A percentile compares a stretch with the other conserved stretches of the same genome.
Conservation (phyloP, 164 flowering plant genomes). For the Vitis cinerea region DNA sequence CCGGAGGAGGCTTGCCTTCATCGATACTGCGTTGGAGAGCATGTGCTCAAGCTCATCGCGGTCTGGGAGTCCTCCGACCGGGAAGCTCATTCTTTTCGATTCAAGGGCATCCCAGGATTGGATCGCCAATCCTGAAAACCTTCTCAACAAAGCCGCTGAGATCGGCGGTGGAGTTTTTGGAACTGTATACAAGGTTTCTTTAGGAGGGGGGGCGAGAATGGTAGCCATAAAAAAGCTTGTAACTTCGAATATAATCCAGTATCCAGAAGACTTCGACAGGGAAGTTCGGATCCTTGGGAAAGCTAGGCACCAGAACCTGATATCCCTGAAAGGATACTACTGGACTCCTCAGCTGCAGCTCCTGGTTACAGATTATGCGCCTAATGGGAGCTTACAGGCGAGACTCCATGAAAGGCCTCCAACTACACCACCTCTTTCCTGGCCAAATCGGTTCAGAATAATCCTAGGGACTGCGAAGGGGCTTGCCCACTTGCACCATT, state of each 20-base stretch:
- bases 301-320: conserved; percentile 77
- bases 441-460: conserved; percentile 72
- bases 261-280: conserved; percentile 81
- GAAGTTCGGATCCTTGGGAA: conserved; percentile 74
- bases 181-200: conserved; percentile 77
- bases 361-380: conserved; percentile 67
- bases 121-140: conserved; percentile 42
- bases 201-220: conserved; percentile 47
- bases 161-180: conserved; percentile 85
- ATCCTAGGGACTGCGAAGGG: conserved; percentile 83
- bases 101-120: conserved; percentile 48
- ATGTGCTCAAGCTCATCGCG: conserved; percentile 72
- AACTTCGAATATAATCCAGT: conserved; percentile 53
- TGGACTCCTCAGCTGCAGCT: conserved; percentile 76
- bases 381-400: conserved; percentile 72
- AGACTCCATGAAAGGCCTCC: conserved; percentile 59
- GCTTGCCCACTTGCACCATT: conserved; percentile 82
- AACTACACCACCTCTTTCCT: conserved; percentile 58
- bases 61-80: conserved; percentile 44
- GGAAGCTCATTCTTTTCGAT: conserved; percentile 70
- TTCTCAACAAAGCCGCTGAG: conserved; percentile 76
- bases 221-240: conserved; percentile 73
- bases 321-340: conserved; percentile 43
- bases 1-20: conserved; percentile 56
- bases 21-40: conserved; percentile 70